These are phyloP conservation scores for Neoboletus magnificus DNA, from an alignment of 768 basidiomycete species.

Conservation along the genomic window DNA sequence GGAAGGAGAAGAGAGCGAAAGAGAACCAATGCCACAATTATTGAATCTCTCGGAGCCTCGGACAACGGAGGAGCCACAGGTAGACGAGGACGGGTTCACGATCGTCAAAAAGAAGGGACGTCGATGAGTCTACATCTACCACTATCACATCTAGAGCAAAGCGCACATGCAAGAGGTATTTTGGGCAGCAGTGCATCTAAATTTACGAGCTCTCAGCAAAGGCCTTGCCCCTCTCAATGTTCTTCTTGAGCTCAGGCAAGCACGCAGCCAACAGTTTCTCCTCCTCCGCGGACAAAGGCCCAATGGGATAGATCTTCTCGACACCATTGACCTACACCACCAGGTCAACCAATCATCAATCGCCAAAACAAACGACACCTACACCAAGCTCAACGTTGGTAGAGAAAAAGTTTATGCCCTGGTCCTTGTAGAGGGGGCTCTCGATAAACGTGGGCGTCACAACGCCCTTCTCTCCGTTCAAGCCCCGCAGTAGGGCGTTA, in stretches of 20 bases:
- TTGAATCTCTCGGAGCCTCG: slow-evolving; percentile 38
- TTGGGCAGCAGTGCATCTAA: slow-evolving; percentile 9
- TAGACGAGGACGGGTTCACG: slow-evolving; percentile 94
- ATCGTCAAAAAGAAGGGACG: slow-evolving; percentile 61
- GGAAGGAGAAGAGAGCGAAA: slow-evolving; percentile 37
- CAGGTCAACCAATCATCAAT: slow-evolving; percentile 5
- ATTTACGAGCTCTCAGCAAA: slow-evolving; percentile 52
- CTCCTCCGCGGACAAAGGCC: slow-evolving; percentile 76
- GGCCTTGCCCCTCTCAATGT: slow-evolving; percentile 92
- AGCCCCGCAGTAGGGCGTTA: slow-evolving; percentile 53
- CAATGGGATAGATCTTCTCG: slow-evolving; percentile 87
- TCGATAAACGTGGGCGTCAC: slow-evolving; percentile 85
- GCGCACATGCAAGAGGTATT: slow-evolving; percentile 22
- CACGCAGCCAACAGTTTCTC: slow-evolving; percentile 82
- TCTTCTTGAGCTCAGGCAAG: slow-evolving; percentile 92
- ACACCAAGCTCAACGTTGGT: slow-evolving; percentile 93
- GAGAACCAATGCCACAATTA: slow-evolving; percentile 53
- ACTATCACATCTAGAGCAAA: not conserved
- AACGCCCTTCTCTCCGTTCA: slow-evolving; percentile 65
- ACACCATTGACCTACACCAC: slow-evolving; percentile 70
- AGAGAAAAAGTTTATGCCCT: slow-evolving; percentile 95
- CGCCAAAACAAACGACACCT: slow-evolving; percentile 26
- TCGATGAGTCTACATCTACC: slow-evolving; percentile 25
- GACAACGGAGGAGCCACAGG: slow-evolving; percentile 54
- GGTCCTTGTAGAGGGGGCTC: slow-evolving; percentile 77